phyloP scores from a whole-genome alignment of 345 rosid genomes.

The Gossypium bickii region DNA sequence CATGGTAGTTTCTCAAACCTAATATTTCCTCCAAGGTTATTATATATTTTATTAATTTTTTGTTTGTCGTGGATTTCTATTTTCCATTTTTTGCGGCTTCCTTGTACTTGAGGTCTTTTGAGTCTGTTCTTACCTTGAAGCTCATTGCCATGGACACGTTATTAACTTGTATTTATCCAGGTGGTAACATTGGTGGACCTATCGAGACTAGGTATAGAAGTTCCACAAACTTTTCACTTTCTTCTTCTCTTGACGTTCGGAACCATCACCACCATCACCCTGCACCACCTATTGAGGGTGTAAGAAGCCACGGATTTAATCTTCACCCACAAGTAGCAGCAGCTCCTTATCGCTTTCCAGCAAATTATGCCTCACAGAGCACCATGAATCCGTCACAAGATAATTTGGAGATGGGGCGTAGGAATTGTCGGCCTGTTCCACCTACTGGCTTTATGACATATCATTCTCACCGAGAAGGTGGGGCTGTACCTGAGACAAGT shows the following conservation, averaged over 20 bases:
- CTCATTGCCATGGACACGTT: neutral
- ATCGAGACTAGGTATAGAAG: conserved; percentile 47
- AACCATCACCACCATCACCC: conserved; percentile 40
- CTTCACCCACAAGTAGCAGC: conserved; percentile 48
- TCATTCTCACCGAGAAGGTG: conserved; percentile 35
- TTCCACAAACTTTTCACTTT: conserved; percentile 35
- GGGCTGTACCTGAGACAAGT: conserved; percentile 32
- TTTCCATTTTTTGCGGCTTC: neutral
- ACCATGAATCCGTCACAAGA: conserved; percentile 38
- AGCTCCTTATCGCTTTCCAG: conserved; percentile 31
- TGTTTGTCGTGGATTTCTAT: neutral
- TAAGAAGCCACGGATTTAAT: conserved; percentile 46
- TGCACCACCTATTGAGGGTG: conserved; percentile 46
- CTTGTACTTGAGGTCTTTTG: neutral
- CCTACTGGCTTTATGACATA: conserved; percentile 47
- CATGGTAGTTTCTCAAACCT: conserved; percentile 45
- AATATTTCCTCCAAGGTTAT: neutral
- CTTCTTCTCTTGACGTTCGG: conserved; percentile 33
- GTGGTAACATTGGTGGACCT: conserved; percentile 42
- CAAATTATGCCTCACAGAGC: conserved; percentile 39
- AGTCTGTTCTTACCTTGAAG: neutral
- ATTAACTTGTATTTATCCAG: conserved; percentile 21
- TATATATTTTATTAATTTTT: neutral
- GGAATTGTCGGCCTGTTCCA: conserved; percentile 41
- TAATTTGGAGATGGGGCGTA: conserved; percentile 43